Percentiles rank a stretch among this genome's conserved stretches.
These are phyloP conservation scores for Bipolaris sorokiniana DNA, from an alignment of 2,329 filamentous ascomycete species.

Conservation along the genomic window DNA sequence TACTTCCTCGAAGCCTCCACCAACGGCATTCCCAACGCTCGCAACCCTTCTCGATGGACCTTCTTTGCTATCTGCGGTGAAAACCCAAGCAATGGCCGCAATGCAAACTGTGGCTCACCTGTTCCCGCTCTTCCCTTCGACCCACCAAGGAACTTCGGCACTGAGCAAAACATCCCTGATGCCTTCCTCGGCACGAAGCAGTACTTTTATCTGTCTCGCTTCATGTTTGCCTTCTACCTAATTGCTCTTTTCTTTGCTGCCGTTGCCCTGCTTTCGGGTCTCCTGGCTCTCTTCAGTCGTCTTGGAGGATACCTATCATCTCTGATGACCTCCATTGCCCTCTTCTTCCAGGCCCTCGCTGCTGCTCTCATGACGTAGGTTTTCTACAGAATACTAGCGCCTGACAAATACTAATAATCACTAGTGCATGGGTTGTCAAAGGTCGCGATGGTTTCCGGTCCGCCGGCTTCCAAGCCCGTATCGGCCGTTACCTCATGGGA, in stretches of 20 bases:
- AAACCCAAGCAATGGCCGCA: slow-evolving; percentile 57
- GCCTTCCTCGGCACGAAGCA: slow-evolving; percentile 63
- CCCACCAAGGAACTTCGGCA: slow-evolving; percentile 67
- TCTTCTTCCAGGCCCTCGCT: slow-evolving; percentile 72
- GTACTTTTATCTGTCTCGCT: slow-evolving; percentile 87
- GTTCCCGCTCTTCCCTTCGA: slow-evolving; percentile 71
- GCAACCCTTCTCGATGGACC: slow-evolving; percentile 78
- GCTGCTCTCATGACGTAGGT: slow-evolving; percentile 78
- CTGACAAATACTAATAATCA: slow-evolving; percentile 12
- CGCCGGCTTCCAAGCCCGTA: slow-evolving; percentile 61
- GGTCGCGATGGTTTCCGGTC: slow-evolving; percentile 70
- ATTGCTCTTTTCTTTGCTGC: slow-evolving; percentile 81
- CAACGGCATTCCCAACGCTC: slow-evolving; percentile 63
- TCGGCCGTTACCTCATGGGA: slow-evolving; percentile 74
- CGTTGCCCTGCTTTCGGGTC: slow-evolving; percentile 68
- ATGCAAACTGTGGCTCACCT: slow-evolving; percentile 66
- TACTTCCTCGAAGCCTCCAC: slow-evolving; percentile 89
- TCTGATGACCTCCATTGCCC: slow-evolving; percentile 62
- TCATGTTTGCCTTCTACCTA: slow-evolving; percentile 90
- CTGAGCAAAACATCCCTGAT: slow-evolving; percentile 58
- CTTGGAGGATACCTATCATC: slow-evolving; percentile 72
- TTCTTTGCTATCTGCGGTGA: slow-evolving; percentile 83
- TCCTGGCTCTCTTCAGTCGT: slow-evolving; percentile 73
- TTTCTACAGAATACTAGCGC: slow-evolving; percentile 3
- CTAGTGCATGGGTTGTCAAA: slow-evolving; percentile 69